Base-by-base conservation (phyloP, 2,329 filamentous ascomycete species). In the Apiospora kogelbergensis region DNA sequence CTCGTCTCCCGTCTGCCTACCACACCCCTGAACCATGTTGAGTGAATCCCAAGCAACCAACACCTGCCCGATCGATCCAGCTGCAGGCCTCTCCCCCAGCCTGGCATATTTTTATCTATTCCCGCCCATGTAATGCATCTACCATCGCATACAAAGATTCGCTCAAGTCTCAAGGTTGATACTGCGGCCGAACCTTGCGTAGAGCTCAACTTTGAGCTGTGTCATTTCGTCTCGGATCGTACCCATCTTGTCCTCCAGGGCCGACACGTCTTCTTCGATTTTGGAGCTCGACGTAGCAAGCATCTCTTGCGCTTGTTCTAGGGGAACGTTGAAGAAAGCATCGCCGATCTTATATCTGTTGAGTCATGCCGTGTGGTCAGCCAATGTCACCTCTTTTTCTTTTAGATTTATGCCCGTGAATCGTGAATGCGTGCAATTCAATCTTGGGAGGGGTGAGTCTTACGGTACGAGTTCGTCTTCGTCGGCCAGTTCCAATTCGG, bases 391-490 rank as follows among this genome's bases (percentile, higher is more conserved):
- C n/a, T 37, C 37, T 42, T 60, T n/a, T 60, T 22, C n/a, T 60
- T 37, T 60, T 30, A 30, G 15, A 73, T 71, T n/a, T 60, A 37
- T 37, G 30, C 17, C 53, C 53, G 30, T n/a, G 9, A 37, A 57
- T 33, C 26, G 48, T 57, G 20, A 37, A 60, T 60, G 48, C 22
- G 53, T 60, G 22, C 22, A 44, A 3, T 20, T 17, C 20, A 44
- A 3, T 20, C 10, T 11, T 44, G 37, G 20, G 48, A 20, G 42
- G 37, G 20, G 22, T 7, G 48, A 1, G n/a, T 24, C 65, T 66
- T 87, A 98, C 93, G 93, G 95, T 26, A 99, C 90, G 77, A 92
- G 90, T 67, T 97, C 94, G 75, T 98, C 95, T 80, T 99, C 96
- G 80, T 98, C 95, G 67, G 94, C 93, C 22, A 99, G 89, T 82